A percentile compares a stretch with the other conserved stretches of the same genome.
These are phyloP conservation scores for Eremothecium cymbalariae DNA, from an alignment of 1,139 yeast genomes.

Conservation along the genomic window DNA sequence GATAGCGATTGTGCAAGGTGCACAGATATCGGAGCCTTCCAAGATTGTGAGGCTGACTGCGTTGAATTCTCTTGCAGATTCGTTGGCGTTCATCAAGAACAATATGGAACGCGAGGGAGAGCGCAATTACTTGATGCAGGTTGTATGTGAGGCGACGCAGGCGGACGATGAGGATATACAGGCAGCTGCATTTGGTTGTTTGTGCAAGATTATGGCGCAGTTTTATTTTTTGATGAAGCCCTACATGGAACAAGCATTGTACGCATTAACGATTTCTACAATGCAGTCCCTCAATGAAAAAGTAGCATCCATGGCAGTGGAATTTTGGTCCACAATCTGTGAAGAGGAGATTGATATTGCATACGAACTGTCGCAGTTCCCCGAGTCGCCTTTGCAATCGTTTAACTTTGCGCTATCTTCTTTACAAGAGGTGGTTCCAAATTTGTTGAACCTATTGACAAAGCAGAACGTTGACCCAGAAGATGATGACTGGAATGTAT, in stretches of 20 bases:
- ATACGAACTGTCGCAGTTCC: constrained; percentile 55
- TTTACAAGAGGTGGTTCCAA: constrained; percentile 77
- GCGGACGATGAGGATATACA: constrained; percentile 74
- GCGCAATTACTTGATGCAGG: constrained; percentile 95
- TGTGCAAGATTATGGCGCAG: constrained; percentile 83
- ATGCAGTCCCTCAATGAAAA: constrained; percentile 71
- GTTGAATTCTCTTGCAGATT: constrained; percentile 80
- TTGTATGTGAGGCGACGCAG: constrained; percentile 96
- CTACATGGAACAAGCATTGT: constrained; percentile 95
- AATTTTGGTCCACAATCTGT: constrained; percentile 96
- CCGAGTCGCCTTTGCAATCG: constrained; percentile 36
- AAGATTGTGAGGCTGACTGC: constrained; percentile 79
- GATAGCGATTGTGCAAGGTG: constrained; percentile 95
- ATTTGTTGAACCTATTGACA: constrained; percentile 67
- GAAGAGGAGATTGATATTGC: constrained; percentile 88
- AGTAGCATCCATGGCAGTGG: constrained; percentile 97
- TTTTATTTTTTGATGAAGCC: constrained; percentile 86
- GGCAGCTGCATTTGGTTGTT: constrained; percentile 92
- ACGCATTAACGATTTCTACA: constrained; percentile 81
- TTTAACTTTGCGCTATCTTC: constrained; percentile 82
- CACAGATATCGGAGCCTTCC: constrained; percentile 72
- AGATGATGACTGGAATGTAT: constrained; percentile 95
- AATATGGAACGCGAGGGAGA: constrained; percentile 92
- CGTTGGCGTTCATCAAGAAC: constrained; percentile 78
- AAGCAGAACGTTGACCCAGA: constrained; percentile 83